Base-by-base conservation (phyloP, 441 rosid species). In the Iberis amara region DNA sequence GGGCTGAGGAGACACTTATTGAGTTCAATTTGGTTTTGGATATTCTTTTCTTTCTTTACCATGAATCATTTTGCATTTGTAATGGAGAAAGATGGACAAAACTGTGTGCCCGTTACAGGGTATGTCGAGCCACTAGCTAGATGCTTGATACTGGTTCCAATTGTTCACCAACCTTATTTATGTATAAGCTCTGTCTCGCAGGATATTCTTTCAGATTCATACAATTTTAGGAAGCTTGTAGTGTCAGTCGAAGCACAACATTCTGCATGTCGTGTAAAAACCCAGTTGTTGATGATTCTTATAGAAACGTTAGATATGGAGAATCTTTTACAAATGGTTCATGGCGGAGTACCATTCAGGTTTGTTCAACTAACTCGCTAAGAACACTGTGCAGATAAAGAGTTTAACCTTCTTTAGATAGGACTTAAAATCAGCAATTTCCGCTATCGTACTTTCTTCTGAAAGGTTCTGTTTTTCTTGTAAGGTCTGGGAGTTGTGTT, bases 1-100 rank as follows among this genome's bases (percentile, higher is more conserved):
- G 99, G 97, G 96, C 99, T 3, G 97, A 94, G 86, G 97, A 81
- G 81, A 89, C 74, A 41, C 73, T 92, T 28, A 76, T 73, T 28
- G 99, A 94, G 71, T 84, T 81, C 62, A 86, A 72, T 69, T 76
- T 94, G 73, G 79, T 86, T 69, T 69, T 94, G 79, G 95, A 89
- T 60, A 80, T 76, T 69, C 73, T 94, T 66, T 94, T 89, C 72
- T 80, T 89, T 52, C 59, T 78, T 56, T 94, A 89, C 65, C 86
- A 86, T 55, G 95, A 94, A 62, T 83, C 97, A 12, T 79, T 85
- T 65, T 80, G 77, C 74, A 60, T 70, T 47, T 86, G 97, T 63
- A 76, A 75, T 64, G 80, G 85, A 66, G 97, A 81, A 69, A 79
- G 72, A 33, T 94, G 99, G 99, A 79, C 70, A 70, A 74, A 66